A percentile compares a stretch with the other conserved stretches of the same genome.
These are phyloP conservation scores for Delitschia confertaspora DNA, from an alignment of 495 filamentous ascomycete species.

Conservation along the genomic window DNA sequence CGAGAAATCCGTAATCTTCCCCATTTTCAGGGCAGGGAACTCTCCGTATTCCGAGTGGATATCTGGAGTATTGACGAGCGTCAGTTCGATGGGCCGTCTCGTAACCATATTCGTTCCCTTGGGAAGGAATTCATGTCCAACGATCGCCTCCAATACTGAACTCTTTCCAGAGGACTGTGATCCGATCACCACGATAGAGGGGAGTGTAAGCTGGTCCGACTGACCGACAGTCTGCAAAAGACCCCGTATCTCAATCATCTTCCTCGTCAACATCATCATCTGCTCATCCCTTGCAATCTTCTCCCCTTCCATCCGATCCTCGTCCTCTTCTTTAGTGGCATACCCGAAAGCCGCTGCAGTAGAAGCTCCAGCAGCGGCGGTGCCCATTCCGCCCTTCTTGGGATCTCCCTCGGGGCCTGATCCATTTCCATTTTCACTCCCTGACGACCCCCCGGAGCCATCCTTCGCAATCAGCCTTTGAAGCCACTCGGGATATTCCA, in stretches of 20 bases:
- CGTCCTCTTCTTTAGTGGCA: constrained; percentile 61
- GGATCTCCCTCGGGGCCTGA: constrained; percentile 46
- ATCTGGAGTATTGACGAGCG: constrained; percentile 89
- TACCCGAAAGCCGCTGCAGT: constrained; percentile 70
- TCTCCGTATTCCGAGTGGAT: constrained; percentile 89
- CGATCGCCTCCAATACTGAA: constrained; percentile 93
- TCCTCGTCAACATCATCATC: constrained; percentile 98
- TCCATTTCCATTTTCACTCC: constrained; percentile 33
- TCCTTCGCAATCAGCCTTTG: constrained; percentile 58
- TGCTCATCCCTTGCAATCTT: constrained; percentile 82
- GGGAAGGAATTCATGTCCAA: constrained; percentile 94
- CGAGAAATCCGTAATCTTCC: constrained; percentile 87
- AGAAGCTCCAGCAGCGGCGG: constrained; percentile 44
- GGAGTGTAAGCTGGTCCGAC: constrained; percentile 73
- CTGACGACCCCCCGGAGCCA: constrained; percentile 30
- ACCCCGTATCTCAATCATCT: constrained; percentile 97
- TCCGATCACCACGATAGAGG: constrained; percentile 96
- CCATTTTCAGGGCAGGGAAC: constrained; percentile 84
- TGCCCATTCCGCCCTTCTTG: constrained; percentile 54
- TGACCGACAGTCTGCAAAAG: constrained; percentile 87
- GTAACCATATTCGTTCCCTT: constrained; percentile 99
- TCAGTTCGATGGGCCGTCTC: constrained; percentile 89
- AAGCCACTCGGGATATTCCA: constrained; percentile 79
- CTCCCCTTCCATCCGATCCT: constrained; percentile 28
- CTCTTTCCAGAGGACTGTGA: constrained; percentile 98